Percentiles rank a stretch among this genome's conserved stretches.
Evolutionary conservation across 2,329 filamentous ascomycete genomes (phyloP).

Genomic region (Aspergillus pseudonomiae): DNA sequence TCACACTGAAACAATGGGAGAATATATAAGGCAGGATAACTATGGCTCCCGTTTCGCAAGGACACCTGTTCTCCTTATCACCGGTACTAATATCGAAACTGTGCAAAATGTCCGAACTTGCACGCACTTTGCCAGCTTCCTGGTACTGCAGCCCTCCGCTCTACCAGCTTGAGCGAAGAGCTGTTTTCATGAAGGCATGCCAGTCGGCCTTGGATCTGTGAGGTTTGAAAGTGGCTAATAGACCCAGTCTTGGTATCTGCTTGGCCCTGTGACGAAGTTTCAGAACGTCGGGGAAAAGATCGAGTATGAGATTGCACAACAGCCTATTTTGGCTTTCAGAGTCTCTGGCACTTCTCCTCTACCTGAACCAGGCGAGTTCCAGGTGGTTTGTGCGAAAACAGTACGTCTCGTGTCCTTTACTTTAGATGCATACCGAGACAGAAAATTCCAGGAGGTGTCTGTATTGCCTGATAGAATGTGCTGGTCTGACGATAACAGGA

Average conservation of each 20-base stretch:
- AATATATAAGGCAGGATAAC: neutral
- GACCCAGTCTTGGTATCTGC: constrained; percentile 55
- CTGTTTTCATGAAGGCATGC: constrained; percentile 53
- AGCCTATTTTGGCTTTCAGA: constrained; percentile 44
- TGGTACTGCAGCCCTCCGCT: constrained; percentile 55
- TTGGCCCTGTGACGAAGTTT: constrained; percentile 57
- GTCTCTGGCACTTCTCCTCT: constrained; percentile 33
- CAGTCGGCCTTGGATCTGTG: neutral
- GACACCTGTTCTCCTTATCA: neutral
- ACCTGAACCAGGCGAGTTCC: constrained; percentile 39
- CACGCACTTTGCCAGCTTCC: constrained; percentile 54
- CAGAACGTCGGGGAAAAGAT: constrained; percentile 44
- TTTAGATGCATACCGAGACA: neutral
- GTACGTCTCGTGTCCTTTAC: constrained; percentile 24
- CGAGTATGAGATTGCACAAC: constrained; percentile 55
- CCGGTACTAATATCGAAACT: neutral
- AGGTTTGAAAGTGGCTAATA: constrained; percentile 10
- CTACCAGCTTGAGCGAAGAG: constrained; percentile 54
- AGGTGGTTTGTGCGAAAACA: constrained; percentile 40
- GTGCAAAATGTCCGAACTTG: constrained; percentile 35
- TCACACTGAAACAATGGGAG: neutral
- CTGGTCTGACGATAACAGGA: constrained; percentile 14
- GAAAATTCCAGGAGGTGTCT: no score
- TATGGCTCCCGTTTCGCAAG: neutral
- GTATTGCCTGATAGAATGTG: neutral